These are phyloP conservation scores for Agastache rugosa DNA, from an alignment of 257 asterid genomes.

Conservation along the genomic window DNA sequence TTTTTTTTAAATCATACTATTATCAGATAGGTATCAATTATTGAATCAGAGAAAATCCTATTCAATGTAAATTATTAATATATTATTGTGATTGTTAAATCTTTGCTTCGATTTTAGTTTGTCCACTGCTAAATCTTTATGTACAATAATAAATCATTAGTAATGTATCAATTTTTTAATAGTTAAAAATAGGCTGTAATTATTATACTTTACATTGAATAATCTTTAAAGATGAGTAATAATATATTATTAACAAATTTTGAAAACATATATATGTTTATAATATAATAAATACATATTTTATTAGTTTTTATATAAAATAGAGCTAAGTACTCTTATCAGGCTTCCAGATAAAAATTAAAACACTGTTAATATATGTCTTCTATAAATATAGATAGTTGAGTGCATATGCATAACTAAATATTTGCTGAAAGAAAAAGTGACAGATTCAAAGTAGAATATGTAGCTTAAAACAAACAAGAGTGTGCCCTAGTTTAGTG, in stretches of 20 bases:
- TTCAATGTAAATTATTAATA: not conserved
- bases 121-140: not conserved
- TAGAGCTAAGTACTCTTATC: not conserved
- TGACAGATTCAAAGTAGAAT: not conserved
- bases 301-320: not conserved
- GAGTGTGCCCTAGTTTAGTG: conserved; percentile 22
- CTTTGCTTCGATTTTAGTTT: not conserved
- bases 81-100: not conserved
- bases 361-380: not conserved
- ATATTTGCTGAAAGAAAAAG: not conserved
- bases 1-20: not conserved
- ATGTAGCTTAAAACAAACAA: conserved; percentile 23
- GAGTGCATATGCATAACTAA: conserved; percentile 2
- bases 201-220: not conserved
- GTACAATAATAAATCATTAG: not conserved
- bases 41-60: not conserved
- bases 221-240: not conserved
- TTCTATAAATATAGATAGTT: not conserved
- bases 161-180: not conserved
- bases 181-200: not conserved
- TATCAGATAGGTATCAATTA: not conserved
- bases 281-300: not conserved
- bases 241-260: not conserved
- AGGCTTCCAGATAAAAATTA: conserved; percentile 18
- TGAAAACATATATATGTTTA: not conserved